A percentile compares a stretch with the other conserved stretches of the same genome.
phyloP scores from a whole-genome alignment of 148 eudicot genomes.

The Silene conica region DNA sequence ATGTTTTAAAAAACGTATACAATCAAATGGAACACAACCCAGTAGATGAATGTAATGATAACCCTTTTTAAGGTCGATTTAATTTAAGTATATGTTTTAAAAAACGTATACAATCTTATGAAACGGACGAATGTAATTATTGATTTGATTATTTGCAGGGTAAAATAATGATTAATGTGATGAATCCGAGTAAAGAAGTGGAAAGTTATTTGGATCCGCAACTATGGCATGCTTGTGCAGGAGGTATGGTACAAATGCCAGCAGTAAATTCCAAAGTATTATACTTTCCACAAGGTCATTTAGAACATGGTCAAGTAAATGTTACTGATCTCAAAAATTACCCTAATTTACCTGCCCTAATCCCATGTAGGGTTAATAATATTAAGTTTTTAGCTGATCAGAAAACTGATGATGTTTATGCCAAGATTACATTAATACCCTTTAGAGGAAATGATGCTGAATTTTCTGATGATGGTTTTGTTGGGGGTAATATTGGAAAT shows the following conservation, averaged over 20 bases:
- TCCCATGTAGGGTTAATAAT: constrained; percentile 50
- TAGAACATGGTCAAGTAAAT: constrained; percentile 62
- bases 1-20: too few relatives aligned
- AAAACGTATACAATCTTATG: too few relatives aligned
- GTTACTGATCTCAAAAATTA: constrained; percentile 39
- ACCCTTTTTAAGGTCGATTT: too few relatives aligned
- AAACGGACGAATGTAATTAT: too few relatives aligned
- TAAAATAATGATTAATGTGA: constrained; percentile 46
- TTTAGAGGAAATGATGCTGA: constrained; percentile 32
- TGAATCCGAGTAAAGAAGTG: constrained; percentile 37
- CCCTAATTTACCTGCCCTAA: constrained; percentile 46
- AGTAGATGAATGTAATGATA: too few relatives aligned
- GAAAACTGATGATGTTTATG: constrained; percentile 80
- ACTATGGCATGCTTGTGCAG: constrained; percentile 97
- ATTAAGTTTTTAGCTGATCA: constrained; percentile 61
- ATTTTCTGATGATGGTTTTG: constrained; percentile 29
- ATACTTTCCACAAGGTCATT: constrained; percentile 90
- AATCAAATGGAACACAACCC: too few relatives aligned
- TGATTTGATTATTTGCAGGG: neutral
- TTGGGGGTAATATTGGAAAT: constrained; percentile 19
- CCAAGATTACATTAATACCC: constrained; percentile 55
- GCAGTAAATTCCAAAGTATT: constrained; percentile 59
- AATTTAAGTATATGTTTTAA: too few relatives aligned
- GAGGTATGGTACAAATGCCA: constrained; percentile 93
- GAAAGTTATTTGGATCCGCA: constrained; percentile 64